Conservation (phyloP, 2,329 filamentous ascomycete genomes). For the Apiospora pterosperma region DNA sequence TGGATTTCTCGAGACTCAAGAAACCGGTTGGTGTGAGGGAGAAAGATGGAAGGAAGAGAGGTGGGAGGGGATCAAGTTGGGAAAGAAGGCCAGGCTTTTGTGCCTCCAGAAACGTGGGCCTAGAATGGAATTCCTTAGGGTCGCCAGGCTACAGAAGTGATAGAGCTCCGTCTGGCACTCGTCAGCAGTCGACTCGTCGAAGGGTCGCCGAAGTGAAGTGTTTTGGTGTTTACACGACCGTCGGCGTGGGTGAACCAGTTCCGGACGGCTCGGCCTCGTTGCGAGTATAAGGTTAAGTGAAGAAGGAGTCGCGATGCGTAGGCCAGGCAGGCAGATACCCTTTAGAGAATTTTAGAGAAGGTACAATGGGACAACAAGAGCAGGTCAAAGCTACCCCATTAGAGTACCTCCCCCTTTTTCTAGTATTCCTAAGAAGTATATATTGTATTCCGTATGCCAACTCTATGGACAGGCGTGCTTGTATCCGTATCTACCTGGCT, state of each 20-base stretch:
- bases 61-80: background rate
- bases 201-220: too few relatives aligned
- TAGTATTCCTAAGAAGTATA: background rate
- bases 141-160: too few relatives aligned
- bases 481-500: background rate
- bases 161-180: too few relatives aligned
- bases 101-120: background rate
- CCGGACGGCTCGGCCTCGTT: background rate
- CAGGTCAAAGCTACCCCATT: too few relatives aligned
- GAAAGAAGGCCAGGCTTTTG: background rate
- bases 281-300: background rate
- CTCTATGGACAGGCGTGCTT: background rate
- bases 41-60: constrained; percentile 1
- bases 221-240: too few relatives aligned
- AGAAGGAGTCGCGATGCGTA: background rate
- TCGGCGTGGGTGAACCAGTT: background rate
- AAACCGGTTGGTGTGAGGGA: background rate
- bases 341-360: background rate
- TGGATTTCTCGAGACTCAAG: background rate
- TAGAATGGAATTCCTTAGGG: too few relatives aligned
- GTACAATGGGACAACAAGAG: background rate
- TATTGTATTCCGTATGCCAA: background rate
- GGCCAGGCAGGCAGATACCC: background rate
- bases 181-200: too few relatives aligned
- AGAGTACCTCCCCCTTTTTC: background rate